These are phyloP conservation scores for Protomyces arabidopsidicola DNA, from an alignment of 1,139 yeast genomes.

Conservation along the genomic window DNA sequence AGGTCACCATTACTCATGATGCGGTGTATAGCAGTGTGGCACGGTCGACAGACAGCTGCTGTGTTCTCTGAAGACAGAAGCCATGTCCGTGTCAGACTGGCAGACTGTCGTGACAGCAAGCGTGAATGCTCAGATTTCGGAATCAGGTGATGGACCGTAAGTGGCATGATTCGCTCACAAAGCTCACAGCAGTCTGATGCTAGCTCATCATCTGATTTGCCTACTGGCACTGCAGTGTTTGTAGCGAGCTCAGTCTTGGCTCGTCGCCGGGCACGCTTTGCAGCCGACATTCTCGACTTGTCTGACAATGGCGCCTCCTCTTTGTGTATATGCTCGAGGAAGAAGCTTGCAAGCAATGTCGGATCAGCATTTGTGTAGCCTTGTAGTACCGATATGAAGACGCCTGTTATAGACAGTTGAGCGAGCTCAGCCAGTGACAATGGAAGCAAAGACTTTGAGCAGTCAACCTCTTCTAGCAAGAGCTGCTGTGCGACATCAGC, in stretches of 20 bases:
- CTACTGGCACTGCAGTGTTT: background rate
- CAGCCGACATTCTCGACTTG: background rate
- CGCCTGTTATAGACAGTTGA: background rate
- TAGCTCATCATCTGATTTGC: background rate
- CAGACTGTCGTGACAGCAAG: background rate
- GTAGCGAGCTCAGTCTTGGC: background rate
- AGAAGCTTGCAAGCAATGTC: background rate
- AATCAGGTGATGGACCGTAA: conserved; percentile 21
- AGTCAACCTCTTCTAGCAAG: background rate
- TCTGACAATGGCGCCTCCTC: background rate
- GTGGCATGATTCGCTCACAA: conserved; percentile 23
- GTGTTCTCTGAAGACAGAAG: background rate
- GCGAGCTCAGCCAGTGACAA: background rate
- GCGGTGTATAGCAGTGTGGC: conserved; percentile 15
- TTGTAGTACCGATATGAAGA: background rate
- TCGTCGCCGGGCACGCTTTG: background rate
- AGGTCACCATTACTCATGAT: conserved; percentile 4
- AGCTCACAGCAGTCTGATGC: conserved; percentile 7
- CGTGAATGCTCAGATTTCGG: conserved; percentile 24
- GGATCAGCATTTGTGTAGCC: background rate
- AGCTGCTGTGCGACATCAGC: background rate
- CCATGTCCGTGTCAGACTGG: background rate
- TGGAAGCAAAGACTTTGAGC: background rate
- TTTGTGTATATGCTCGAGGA: background rate
- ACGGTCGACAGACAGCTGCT: conserved; percentile 20